Percentiles rank a stretch among this genome's conserved stretches.
Evolutionary conservation across 1,284 basidiomycete genomes (phyloP).

Genomic region (Erythrobasidium hasegawianum): DNA sequence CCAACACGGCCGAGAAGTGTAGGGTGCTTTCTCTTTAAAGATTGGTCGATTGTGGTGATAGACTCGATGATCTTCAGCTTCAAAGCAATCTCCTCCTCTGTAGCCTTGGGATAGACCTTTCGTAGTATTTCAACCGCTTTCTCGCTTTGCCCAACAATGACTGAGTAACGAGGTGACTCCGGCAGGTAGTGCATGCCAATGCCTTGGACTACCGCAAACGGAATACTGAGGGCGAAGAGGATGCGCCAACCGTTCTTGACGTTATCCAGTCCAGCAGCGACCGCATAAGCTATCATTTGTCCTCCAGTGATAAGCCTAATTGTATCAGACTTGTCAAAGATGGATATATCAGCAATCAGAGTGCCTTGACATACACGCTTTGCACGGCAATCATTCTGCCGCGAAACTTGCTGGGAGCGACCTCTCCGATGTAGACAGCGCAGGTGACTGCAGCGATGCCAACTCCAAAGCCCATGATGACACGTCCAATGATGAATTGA

Average conservation of each 20-base stretch:
- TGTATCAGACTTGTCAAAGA: too few species aligned
- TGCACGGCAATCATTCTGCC: conserved; percentile 65
- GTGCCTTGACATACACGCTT: conserved; percentile 5
- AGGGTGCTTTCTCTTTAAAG: too few species aligned
- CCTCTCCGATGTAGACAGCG: conserved; percentile 76
- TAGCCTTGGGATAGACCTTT: too few species aligned
- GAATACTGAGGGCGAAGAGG: conserved; percentile 58
- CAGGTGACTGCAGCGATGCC: conserved; percentile 61
- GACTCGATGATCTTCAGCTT: too few species aligned
- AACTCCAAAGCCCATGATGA: conserved; percentile 62
- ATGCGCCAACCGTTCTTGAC: conserved; percentile 68
- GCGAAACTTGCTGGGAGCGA: conserved; percentile 66
- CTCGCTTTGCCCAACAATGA: conserved; percentile 51
- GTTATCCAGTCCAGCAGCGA: conserved; percentile 57
- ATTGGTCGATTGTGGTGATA: too few species aligned
- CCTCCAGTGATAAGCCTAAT: conserved; percentile 42
- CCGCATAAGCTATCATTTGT: conserved; percentile 37
- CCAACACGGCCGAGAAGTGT: too few species aligned
- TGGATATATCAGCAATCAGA: not conserved
- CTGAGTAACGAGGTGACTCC: conserved; percentile 29
- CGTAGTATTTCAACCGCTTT: conserved; percentile 57
- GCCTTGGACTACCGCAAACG: conserved; percentile 34
- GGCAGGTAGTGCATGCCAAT: conserved; percentile 20
- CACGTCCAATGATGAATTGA: conserved; percentile 70
- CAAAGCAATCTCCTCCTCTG: too few species aligned